Percentiles rank a stretch among this genome's conserved stretches.
Conservation (phyloP, 495 filamentous ascomycete genomes). For the Acidiella bohemica region DNA sequence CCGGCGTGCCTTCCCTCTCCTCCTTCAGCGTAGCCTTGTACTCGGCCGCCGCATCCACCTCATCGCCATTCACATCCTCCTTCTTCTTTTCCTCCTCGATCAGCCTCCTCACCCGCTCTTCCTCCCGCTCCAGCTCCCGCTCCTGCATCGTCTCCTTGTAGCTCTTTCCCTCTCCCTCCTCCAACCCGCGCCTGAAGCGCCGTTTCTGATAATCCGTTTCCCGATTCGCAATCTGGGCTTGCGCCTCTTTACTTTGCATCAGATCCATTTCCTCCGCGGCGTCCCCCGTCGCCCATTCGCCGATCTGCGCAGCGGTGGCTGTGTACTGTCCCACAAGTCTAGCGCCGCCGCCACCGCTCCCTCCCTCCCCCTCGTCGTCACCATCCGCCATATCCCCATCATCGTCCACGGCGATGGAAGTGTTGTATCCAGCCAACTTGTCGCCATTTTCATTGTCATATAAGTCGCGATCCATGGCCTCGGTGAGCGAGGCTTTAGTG, state of each 20-base stretch:
- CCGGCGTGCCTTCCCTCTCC: conserved; percentile 45
- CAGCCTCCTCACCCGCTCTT: conserved; percentile 69
- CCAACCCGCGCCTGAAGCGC: conserved; percentile 66
- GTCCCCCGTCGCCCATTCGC: conserved; percentile 78
- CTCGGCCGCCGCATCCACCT: conserved; percentile 33
- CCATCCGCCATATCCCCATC: conserved; percentile 78
- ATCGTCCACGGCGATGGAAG: conserved; percentile 60
- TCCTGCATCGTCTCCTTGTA: conserved; percentile 87
- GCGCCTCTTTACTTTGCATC: conserved; percentile 72
- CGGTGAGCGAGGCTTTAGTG: conserved; percentile 89
- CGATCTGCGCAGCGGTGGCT: conserved; percentile 75
- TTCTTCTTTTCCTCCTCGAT: conserved; percentile 71
- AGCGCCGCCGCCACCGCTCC: too few species aligned
- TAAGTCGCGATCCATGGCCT: conserved; percentile 83
- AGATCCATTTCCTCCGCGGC: conserved; percentile 90
- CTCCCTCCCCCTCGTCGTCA: conserved; percentile 62
- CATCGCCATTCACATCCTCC: conserved; percentile 50
- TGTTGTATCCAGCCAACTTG: conserved; percentile 84
- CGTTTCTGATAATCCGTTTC: conserved; percentile 98
- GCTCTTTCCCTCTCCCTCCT: conserved; percentile 57
- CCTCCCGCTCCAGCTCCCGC: conserved; percentile 84
- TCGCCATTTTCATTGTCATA: conserved; percentile 72
- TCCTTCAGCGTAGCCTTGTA: conserved; percentile 60
- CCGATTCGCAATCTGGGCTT: conserved; percentile 75
- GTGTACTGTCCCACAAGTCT: conserved; percentile 94